Conservation (phyloP, 306 rosid genomes). For the Malus sylvestris region DNA sequence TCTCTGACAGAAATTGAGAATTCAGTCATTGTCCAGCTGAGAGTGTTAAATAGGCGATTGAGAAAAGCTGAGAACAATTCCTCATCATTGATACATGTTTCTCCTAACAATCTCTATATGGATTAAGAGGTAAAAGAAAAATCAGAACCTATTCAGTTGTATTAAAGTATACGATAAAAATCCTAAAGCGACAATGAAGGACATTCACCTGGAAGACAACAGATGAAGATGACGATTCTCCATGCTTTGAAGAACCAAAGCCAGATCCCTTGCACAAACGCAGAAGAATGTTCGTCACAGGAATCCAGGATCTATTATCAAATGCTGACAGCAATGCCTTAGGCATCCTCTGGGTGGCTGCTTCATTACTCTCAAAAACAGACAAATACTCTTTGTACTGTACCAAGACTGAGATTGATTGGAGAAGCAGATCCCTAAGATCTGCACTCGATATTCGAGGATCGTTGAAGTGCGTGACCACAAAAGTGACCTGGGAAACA, state of each 20-base stretch:
- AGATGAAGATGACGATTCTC: constrained; percentile 75
- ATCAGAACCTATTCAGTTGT: constrained; percentile 23
- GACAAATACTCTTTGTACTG: constrained; percentile 84
- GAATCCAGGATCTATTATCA: constrained; percentile 96
- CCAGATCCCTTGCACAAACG: constrained; percentile 92
- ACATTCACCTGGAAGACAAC: constrained; percentile 67
- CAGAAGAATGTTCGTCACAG: constrained; percentile 80
- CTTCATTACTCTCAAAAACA: constrained; percentile 79
- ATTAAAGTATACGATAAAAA: not conserved
- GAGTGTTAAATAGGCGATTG: constrained; percentile 90
- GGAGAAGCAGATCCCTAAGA: constrained; percentile 93
- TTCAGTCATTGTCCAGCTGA: constrained; percentile 98
- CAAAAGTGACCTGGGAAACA: constrained; percentile 73
- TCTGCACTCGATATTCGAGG: constrained; percentile 94
- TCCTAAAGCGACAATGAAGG: not conserved
- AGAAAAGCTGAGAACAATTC: constrained; percentile 85
- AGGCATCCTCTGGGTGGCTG: constrained; percentile 79
- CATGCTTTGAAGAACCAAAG: constrained; percentile 80
- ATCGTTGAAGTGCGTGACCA: constrained; percentile 89
- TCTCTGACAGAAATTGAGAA: constrained; percentile 91
- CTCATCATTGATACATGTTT: constrained; percentile 68
- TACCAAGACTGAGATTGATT: constrained; percentile 83
- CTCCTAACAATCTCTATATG: constrained; percentile 69
- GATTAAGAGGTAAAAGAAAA: constrained; percentile 18
- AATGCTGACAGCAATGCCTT: constrained; percentile 78